Base-by-base conservation (phyloP, 116 monocot species). In the Dioscorea cayenensis region DNA sequence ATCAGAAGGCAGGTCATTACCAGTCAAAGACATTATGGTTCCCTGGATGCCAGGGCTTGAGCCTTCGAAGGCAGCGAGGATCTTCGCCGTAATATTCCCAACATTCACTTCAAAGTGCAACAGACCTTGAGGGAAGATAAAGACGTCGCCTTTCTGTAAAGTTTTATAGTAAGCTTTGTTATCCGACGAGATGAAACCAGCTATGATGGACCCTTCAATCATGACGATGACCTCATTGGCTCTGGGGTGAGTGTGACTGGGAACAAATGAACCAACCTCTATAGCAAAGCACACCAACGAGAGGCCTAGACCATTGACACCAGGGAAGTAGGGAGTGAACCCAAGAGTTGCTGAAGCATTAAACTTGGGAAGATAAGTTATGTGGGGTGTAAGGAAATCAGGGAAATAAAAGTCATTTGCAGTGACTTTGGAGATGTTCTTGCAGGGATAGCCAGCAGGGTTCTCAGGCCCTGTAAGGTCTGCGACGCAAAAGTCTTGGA, bases 181-280 rank as follows among this genome's bases (percentile, higher is more conserved):
- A 1, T 8, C 49, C 35, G 79, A 22, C 1, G 86, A 77, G 74
- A 95, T 78, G 79, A 91, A 83, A 20, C 87, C 87, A 36, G 78
- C 80, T 36, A 32, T 0, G 32, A 87, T 52, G 32, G 0, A 0
- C 11, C 87, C 87, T 35, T 84, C 23, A 20, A 36, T 23, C 19
- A 87, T 78, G 50, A 81, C 2, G 32, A 83, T 62, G 58, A 87
- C 0, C 83, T 95, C 95, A 27, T 75, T 67, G 23, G 66, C 95
- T 14, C 23, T 77, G 14, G 94, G 94, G 77, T 95, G 95, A 49
- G 84, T 86, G 86, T 95, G 95, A 43, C 86, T 67, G 19, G 91
- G 91, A 7, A 90, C 59, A 5, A 81, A 77, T 16, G 88, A 90
- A 18, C 77, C 80, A 6, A 35, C 38, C 11, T 70, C 82, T 9